Conservation (phyloP, 2,329 filamentous ascomycete genomes). For the Aspergillus texensis region DNA sequence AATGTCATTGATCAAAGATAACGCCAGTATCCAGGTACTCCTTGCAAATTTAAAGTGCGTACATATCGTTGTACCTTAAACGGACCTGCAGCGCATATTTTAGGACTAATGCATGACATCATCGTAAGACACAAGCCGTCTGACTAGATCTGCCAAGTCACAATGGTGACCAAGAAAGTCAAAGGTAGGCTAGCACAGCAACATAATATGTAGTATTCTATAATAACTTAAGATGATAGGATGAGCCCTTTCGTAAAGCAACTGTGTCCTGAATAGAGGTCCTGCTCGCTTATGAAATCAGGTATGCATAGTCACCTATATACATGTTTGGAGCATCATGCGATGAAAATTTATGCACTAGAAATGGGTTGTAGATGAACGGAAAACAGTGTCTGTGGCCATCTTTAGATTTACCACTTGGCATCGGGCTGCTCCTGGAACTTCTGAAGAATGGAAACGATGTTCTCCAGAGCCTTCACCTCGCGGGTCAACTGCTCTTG, state of each 20-base stretch:
- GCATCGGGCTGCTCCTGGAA: constrained; percentile 1
- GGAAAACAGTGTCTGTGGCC: background rate
- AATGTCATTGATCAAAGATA: background rate
- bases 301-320: constrained; percentile 4
- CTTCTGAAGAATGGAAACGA: constrained; percentile 4
- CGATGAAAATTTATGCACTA: constrained; percentile 9
- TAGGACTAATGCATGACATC: background rate
- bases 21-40: background rate
- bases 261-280: constrained; percentile 5
- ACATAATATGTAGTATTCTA: background rate
- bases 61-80: background rate
- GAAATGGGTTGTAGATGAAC: background rate
- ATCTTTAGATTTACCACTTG: background rate
- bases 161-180: background rate
- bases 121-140: background rate
- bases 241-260: background rate
- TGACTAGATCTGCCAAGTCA: background rate
- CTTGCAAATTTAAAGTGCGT: background rate
- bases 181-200: background rate
- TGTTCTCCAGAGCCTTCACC: constrained; percentile 4
- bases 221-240: background rate
- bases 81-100: background rate
- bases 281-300: constrained; percentile 4
- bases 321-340: background rate
- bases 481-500: constrained; percentile 1